Base-by-base conservation (phyloP, 768 basidiomycete species). In the Suillus discolor region DNA sequence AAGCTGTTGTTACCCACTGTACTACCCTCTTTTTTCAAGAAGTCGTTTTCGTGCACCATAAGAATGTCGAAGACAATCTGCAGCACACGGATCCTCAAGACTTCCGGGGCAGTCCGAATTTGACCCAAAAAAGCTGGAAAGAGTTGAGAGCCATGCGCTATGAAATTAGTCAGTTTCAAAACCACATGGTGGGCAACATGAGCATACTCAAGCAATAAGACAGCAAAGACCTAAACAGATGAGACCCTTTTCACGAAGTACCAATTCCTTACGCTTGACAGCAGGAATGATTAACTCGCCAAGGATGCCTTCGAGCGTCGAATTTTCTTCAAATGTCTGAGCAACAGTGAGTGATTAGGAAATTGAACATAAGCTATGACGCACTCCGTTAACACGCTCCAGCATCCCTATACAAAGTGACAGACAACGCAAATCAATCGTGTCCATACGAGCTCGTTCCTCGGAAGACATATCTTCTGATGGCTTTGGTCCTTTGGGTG, bases 241-340 rank as follows among this genome's bases (percentile, higher is more conserved):
- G n/a, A 92, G 73, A 3, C 89, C 92, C 65, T 86, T 83, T 73
- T 91, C 87, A 28, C 87, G 80, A 34, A 93, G 79, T 2, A 67
- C 66, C 6, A 92, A 82, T 70, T 97, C 94, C 78, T 96, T 96
- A 62, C 93, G 87, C 73, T 90, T 89, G 53, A 98, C 93, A 6
- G 93, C 88, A 3, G 97, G 96, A 38, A 97, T 87, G 71, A 98
- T 94, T 20, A 99, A 80, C 70, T 98, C 94, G 11, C 92, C 81
- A 75, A 87, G 73, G 25, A 83, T 76, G 34, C 92, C 91, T 66
- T 88, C 86, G 65, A 92, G 76, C 5, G 86, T 89, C 8, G 89
- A 87, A 72, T 91, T 90, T 66, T 91, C 89, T 68, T 88, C 84
- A 61, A 86, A 85, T 1, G 82, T 84, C 84, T 85, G 63, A 31